Evolutionary conservation across 805 yeast species (phyloP), one percentile per base, ranked within the genome.

Genomic region (Metschnikowia lochheadii): DNA sequence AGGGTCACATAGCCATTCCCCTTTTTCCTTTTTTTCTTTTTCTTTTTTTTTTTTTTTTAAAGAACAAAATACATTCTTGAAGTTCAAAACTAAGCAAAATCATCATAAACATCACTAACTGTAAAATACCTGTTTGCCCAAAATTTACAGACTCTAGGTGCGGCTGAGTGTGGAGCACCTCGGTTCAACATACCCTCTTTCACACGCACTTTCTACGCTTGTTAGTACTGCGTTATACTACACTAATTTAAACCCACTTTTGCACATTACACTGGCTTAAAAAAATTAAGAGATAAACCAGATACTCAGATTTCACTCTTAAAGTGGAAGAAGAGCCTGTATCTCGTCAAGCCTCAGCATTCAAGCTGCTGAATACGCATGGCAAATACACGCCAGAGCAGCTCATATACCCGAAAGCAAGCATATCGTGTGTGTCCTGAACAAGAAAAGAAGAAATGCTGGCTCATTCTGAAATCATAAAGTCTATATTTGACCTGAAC

Each of bases 401-500:
- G 33, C 43, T 23, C 35, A 11, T 29, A 15, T 8, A 23, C 23
- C 33, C 21, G 21, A 13, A 20, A 10, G 26, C 40, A 14, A 20
- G 14, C 29, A 14, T 6, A 21, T 14, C 8, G 10, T 13, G 15
- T 14, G 26, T 38, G 11, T 13, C 41, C n/a, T 23, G 15, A 23
- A 23, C 3, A 3, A 14, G 10, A 39, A 3, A 23, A 11, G 5
- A 14, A n/a, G 32, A 39, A 29, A 42, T 48, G 36, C 49, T 44
- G 53, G 20, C 44, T 13, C 58, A 49, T 32, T 36, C 56, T 20
- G 58, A 57, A 20, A 54, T 57, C 37, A 52, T 57, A 20, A 56
- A 57, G 42, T 43, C 49, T 10, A 51, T 57, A 6, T 49, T 56
- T 32, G 38, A 42, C 18, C 56, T 46, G 17, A 56, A 54, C 36